phyloP scores from a whole-genome alignment of 768 basidiomycete genomes.

The Mycena vulgaris region DNA sequence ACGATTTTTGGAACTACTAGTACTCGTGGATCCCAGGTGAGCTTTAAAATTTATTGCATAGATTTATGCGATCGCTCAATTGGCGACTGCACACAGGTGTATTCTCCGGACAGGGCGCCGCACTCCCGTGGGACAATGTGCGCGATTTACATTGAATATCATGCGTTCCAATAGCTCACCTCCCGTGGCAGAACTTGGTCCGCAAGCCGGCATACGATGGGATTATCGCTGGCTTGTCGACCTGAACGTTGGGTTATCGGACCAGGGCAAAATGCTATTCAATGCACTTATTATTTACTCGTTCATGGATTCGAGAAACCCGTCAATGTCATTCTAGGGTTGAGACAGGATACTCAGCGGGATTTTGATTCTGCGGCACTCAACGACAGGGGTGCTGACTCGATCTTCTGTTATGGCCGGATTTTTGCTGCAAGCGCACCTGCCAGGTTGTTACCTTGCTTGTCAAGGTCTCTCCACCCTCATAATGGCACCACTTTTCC shows the following conservation, averaged over 20 bases:
- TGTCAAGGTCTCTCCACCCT: no score
- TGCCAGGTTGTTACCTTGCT: no score
- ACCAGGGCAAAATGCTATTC: no score
- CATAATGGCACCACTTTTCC: no score
- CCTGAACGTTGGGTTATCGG: not conserved
- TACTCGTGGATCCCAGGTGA: constrained; percentile 44
- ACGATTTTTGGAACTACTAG: constrained; percentile 14
- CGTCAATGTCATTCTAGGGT: no score
- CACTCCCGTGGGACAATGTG: constrained; percentile 44
- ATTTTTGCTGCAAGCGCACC: no score
- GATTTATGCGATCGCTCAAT: not conserved
- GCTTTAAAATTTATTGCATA: not conserved
- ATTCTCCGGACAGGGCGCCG: constrained; percentile 45
- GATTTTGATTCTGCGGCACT: no score
- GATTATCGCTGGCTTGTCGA: constrained; percentile 54
- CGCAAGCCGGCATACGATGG: constrained; percentile 65
- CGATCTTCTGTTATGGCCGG: no score
- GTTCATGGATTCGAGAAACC: no score
- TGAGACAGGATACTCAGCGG: no score
- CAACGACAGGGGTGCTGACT: no score
- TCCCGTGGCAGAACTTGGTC: constrained; percentile 51
- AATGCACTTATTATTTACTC: no score
- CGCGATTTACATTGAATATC: not conserved
- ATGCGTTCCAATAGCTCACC: not conserved
- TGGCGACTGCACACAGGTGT: constrained; percentile 24